Evolutionary conservation across 805 yeast species (phyloP).

Genomic region (Yamadazyma phyllophila): DNA sequence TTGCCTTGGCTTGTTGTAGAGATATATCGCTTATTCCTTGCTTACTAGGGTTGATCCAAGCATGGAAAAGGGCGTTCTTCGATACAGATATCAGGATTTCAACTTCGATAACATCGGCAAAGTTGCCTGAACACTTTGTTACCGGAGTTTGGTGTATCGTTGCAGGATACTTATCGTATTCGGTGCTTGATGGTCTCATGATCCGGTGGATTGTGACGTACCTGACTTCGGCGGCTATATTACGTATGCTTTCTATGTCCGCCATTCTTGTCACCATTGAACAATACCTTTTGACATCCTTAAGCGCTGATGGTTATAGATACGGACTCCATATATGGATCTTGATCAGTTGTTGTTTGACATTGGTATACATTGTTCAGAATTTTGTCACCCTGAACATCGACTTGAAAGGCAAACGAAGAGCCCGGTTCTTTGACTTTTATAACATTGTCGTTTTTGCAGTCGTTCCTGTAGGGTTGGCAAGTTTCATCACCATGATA

Average conservation of each 20-base stretch:
- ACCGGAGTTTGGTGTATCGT: conserved; percentile 94
- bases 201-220: conserved; percentile 92
- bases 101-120: conserved; percentile 50
- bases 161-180: conserved; percentile 77
- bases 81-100: conserved; percentile 11
- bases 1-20: conserved; percentile 72
- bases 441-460: conserved; percentile 92
- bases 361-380: conserved; percentile 78
- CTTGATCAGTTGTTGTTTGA: conserved; percentile 77
- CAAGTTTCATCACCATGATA: conserved; percentile 89
- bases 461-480: conserved; percentile 96
- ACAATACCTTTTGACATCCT: conserved; percentile 61
- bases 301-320: conserved; percentile 63
- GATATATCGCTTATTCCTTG: conserved; percentile 74
- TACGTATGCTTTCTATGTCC: conserved; percentile 82
- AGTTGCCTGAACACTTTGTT: conserved; percentile 74
- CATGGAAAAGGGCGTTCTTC: conserved; percentile 39
- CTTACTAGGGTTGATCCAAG: conserved; percentile 47
- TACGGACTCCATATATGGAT: conserved; percentile 90
- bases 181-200: conserved; percentile 85
- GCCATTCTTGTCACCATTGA: conserved; percentile 68
- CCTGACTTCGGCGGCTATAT: conserved; percentile 82
- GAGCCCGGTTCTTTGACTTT: conserved; percentile 73
- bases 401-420: conserved; percentile 45
- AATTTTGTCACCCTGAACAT: conserved; percentile 82